Base-by-base conservation (phyloP, 176 grass and related monocot species). In the Elymus sibiricus region DNA sequence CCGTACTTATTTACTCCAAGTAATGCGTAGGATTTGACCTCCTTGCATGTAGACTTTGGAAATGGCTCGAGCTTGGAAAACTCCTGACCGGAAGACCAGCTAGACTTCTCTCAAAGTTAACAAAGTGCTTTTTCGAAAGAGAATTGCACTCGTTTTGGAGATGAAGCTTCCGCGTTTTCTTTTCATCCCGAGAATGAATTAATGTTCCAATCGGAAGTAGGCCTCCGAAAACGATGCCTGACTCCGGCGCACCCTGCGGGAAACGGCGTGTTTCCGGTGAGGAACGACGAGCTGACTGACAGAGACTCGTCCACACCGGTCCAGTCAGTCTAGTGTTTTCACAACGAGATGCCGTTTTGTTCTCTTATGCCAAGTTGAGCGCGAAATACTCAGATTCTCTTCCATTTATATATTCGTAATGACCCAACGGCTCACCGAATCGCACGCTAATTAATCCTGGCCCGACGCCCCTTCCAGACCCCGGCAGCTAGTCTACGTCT, bases 311-410 rank as follows among this genome's bases (percentile, higher is more conserved):
- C 47, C 72, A 17, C 76, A 84, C 25, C 72, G 55, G 24, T 24
- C 5, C 64, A 9, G 40, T 64, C 87, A 75, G 77, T 68, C 87
- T 10, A 51, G 64, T 63, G 80, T 42, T 88, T 88, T 88, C 87
- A 88, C 87, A 81, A 74, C 5, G 26, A 29, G 63, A 55, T 34
- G 72, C 26, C 72, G 2, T 19, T 9, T 75, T 55, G 73, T 76
- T 55, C 73, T 51, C 27, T 32, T 55, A 17, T 43, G n/a, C 79
- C 62, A 11, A 64, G 40, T 31, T 16, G 16, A 65, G 15, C 62
- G 21, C 42, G 6, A 67, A n/a, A 14, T n/a, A 38, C 27, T 47
- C 62, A 29, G 79, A 51, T 68, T 49, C 64, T 34, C 72, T 17
- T 75, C 72, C 27, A 49, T 51, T 19, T 75, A 29, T 75, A 29